These are phyloP conservation scores for Pythium rhizo-oryzae DNA, from an alignment of 352 stramenopile genomes.

Conservation along the genomic window DNA sequence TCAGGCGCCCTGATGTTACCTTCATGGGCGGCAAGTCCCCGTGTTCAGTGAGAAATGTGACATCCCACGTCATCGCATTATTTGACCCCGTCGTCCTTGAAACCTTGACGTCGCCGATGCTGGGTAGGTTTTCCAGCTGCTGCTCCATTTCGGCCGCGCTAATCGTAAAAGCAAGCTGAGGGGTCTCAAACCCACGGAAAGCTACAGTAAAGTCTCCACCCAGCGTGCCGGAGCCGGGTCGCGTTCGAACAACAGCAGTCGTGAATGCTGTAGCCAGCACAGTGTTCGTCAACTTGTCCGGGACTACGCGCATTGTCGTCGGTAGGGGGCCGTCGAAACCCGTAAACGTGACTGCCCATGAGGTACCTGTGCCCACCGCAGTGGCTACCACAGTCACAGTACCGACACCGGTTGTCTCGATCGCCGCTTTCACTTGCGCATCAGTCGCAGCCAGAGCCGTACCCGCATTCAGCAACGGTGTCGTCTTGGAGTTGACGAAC, in stretches of 20 bases:
- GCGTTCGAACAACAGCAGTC: slow-evolving; percentile 46
- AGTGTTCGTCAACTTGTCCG: slow-evolving; percentile 60
- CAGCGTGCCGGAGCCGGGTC: slow-evolving; percentile 50
- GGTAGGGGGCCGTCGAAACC: slow-evolving; percentile 48
- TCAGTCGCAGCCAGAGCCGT: slow-evolving; percentile 32
- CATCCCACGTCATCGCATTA: slow-evolving; percentile 83
- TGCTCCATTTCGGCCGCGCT: slow-evolving; percentile 75
- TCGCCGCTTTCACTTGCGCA: slow-evolving; percentile 50
- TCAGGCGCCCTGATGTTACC: slow-evolving; percentile 89
- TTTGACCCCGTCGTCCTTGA: slow-evolving; percentile 44
- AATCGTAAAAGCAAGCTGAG: slow-evolving; percentile 54
- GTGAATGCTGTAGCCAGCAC: slow-evolving; percentile 47
- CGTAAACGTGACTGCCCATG: slow-evolving; percentile 76
- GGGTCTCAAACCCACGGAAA: slow-evolving; percentile 80
- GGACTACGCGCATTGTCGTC: slow-evolving; percentile 52
- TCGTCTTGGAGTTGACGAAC: slow-evolving; percentile 69
- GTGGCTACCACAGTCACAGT: slow-evolving; percentile 52
- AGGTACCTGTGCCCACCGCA: slow-evolving; percentile 43
- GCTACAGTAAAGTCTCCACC: slow-evolving; percentile 84
- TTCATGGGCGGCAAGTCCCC: slow-evolving; percentile 93
- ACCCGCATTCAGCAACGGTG: slow-evolving; percentile 45
- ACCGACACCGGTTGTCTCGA: slow-evolving; percentile 57
- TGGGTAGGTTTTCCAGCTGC: slow-evolving; percentile 89
- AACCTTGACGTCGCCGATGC: slow-evolving; percentile 80
- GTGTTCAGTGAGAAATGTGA: slow-evolving; percentile 94